Percentiles rank a stretch among this genome's conserved stretches.
Evolutionary conservation across 2,329 filamentous ascomycete genomes (phyloP).

Genomic region (Fusarium sp.): DNA sequence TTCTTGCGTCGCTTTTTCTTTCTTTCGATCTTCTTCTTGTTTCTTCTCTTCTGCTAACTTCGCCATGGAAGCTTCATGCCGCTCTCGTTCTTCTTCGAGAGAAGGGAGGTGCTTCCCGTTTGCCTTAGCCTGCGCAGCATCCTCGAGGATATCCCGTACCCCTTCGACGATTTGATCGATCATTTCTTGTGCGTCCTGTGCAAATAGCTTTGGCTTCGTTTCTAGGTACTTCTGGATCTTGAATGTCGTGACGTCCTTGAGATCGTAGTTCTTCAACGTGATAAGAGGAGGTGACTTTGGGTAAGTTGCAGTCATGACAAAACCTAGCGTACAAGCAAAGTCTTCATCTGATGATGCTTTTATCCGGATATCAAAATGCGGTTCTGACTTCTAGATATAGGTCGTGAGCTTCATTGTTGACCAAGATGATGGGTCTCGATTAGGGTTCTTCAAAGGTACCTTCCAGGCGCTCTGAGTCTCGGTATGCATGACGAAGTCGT

Average conservation of each 20-base stretch:
- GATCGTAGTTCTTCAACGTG: conserved; percentile 70
- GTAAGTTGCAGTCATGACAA: conserved; percentile 89
- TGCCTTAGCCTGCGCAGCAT: conserved; percentile 82
- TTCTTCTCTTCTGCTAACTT: conserved; percentile 67
- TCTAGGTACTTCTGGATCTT: conserved; percentile 74
- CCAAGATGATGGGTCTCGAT: conserved; percentile 4
- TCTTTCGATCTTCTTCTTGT: conserved; percentile 63
- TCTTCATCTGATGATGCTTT: conserved; percentile 79
- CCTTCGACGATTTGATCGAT: conserved; percentile 73
- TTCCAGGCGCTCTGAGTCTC: conserved; percentile 84
- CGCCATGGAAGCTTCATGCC: conserved; percentile 78
- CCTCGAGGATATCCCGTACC: conserved; percentile 82
- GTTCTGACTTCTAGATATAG: conserved; percentile 77
- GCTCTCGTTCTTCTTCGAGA: conserved; percentile 87
- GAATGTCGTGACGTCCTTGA: conserved; percentile 77
- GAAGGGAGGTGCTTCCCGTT: conserved; percentile 82
- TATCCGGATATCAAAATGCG: conserved; percentile 82
- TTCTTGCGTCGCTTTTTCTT: conserved; percentile 68
- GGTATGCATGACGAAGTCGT: conserved; percentile 83
- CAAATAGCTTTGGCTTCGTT: conserved; percentile 65
- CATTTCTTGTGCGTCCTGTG: conserved; percentile 66
- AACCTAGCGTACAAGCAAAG: conserved; percentile 75
- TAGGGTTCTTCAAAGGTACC: conserved; percentile 57
- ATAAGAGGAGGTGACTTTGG: conserved; percentile 84
- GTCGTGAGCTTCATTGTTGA: conserved; percentile 35